Evolutionary conservation across 1,284 basidiomycete genomes (phyloP).

Genomic region (Tilletia horrida): DNA sequence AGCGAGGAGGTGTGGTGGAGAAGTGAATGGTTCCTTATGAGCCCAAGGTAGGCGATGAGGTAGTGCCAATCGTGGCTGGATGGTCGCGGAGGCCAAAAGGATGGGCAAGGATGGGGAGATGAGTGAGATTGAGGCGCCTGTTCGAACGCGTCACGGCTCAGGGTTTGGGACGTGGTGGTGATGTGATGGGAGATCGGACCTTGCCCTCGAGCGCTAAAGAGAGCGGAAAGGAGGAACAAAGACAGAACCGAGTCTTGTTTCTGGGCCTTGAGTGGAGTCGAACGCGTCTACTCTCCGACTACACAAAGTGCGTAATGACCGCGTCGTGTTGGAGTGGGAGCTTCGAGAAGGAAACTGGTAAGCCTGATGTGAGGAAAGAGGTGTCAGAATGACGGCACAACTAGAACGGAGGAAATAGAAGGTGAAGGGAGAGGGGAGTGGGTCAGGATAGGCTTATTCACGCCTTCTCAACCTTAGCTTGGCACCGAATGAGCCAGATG

Average conservation of each 20-base stretch:
- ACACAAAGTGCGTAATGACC: too few species aligned
- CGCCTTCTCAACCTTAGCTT: too few species aligned
- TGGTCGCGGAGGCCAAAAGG: conserved; percentile 25
- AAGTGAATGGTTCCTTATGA: too few species aligned
- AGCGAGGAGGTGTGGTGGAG: background rate
- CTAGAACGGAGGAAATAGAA: background rate
- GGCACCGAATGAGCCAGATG: too few species aligned
- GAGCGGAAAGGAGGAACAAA: too few species aligned
- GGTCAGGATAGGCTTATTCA: background rate
- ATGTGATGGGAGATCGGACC: background rate
- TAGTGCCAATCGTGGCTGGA: conserved; percentile 1
- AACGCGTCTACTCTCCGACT: too few species aligned
- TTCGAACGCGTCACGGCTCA: background rate
- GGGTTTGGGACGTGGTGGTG: background rate
- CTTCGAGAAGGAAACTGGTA: too few species aligned
- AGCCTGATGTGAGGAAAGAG: background rate
- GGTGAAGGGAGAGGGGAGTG: background rate
- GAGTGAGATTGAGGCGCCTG: conserved; percentile 23
- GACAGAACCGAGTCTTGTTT: too few species aligned
- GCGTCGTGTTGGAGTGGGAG: too few species aligned
- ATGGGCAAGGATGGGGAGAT: too few species aligned
- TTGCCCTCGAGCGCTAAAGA: background rate
- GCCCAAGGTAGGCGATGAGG: too few species aligned
- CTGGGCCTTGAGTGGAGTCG: too few species aligned
- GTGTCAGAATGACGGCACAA: background rate